Evolutionary conservation across 352 stramenopile genomes (phyloP).

Genomic region (Phytophthora citrophthora): DNA sequence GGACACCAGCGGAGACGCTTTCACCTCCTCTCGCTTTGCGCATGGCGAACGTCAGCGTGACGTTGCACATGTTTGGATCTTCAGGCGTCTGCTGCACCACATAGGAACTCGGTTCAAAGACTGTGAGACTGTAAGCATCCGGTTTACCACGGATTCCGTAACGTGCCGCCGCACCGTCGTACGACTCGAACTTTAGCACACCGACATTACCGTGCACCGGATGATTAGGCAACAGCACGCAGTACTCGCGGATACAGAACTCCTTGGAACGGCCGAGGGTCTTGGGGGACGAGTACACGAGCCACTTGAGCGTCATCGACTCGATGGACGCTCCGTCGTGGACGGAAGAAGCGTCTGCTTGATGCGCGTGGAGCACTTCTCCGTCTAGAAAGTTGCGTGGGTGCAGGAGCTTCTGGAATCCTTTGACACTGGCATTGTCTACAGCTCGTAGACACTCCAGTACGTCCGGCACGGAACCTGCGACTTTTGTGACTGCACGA

Average conservation of each 20-base stretch:
- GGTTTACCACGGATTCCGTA: conserved; percentile 77
- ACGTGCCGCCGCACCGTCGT: conserved; percentile 75
- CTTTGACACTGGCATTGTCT: conserved; percentile 60
- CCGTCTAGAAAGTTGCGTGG: conserved; percentile 77
- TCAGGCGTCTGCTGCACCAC: conserved; percentile 78
- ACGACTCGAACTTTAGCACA: conserved; percentile 82
- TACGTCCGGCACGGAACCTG: conserved; percentile 72
- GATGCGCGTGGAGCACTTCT: conserved; percentile 78
- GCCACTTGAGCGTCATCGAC: conserved; percentile 86
- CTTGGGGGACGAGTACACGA: conserved; percentile 79
- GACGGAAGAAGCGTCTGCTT: conserved; percentile 15
- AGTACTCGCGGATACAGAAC: conserved; percentile 86
- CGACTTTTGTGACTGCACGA: conserved; percentile 70
- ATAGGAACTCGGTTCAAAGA: conserved; percentile 78
- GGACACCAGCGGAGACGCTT: conserved; percentile 74
- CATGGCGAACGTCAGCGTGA: conserved; percentile 82
- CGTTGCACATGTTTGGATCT: conserved; percentile 57
- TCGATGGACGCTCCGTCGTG: conserved; percentile 40
- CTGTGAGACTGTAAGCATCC: conserved; percentile 79
- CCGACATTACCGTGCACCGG: conserved; percentile 66
- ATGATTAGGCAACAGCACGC: conserved; percentile 61
- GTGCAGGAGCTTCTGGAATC: conserved; percentile 82
- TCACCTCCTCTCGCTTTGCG: conserved; percentile 74
- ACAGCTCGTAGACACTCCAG: conserved; percentile 78
- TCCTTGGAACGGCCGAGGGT: conserved; percentile 83